Base-by-base conservation (phyloP, 1,284 basidiomycete species). In the Sporisorium exsertum region DNA sequence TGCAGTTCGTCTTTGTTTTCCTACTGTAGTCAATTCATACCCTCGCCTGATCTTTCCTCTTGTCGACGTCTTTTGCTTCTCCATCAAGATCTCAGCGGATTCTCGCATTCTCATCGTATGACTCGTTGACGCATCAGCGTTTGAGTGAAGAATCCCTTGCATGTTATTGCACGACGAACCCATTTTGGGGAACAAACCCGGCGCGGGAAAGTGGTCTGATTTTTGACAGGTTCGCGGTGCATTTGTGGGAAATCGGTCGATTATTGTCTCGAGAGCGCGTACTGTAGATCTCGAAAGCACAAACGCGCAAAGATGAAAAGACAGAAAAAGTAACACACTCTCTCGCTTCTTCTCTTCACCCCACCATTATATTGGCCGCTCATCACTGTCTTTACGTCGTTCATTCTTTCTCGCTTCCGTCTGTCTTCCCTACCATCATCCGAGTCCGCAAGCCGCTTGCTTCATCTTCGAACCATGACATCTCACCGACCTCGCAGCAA, bases 401-500 rank as follows among this genome's bases (percentile, higher is more conserved):
- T 29, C 27, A 20, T 18, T 29, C 47, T 13, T 29, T 55, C 37
- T 62, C 24, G 40, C 61, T 2, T n/a, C 22, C n/a, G 26, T 26
- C 15, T 1, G 27, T 22, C 10, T n/a, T 46, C 15, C 20, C 9
- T 6, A 18, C 29, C 27, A 47, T 16, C 18, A 10, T 8, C 37
- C 24, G 9, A 4, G 26, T 46, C 6, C 20, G 18, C 26, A 9
- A 16, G 15, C 12, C 20, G 16, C 8, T n/a, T 5, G n/a, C 42
- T 24, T 49, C 49, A 54, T 6, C 13, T 45, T 55, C 13, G 10
- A 46, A 56, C 12, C 56, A 74, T 74, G 72, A 24, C 67, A 1
- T 57, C 67, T 3, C 67, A 75, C 29, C 63, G 72, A 50, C 72
- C 72, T 55, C 67, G 72, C 22, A 51, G 53, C 52, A 59, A 40